Conservation (phyloP, 1,139 yeast genomes). For the Geotrichum histeridarum region DNA sequence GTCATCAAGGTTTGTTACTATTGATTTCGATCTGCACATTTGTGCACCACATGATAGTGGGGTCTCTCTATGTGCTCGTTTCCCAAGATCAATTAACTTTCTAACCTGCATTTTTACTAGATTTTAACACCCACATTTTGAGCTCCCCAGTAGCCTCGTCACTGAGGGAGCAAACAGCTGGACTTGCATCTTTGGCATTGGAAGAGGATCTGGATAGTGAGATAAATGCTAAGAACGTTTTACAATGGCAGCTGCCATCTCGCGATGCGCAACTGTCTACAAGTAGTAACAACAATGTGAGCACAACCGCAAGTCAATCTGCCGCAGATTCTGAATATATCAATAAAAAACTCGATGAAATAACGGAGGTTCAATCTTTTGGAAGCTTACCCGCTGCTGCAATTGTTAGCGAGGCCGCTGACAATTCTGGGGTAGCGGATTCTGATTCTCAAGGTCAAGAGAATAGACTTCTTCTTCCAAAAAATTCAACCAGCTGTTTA, state of each 20-base stretch:
- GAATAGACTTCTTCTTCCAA: too few relatives aligned
- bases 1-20: too few relatives aligned
- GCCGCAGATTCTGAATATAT: background rate
- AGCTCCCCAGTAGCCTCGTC: slow-evolving; percentile 27
- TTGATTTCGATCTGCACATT: too few relatives aligned
- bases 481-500: too few relatives aligned
- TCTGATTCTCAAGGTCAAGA: background rate
- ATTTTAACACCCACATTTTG: too few relatives aligned
- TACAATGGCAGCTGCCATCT: background rate
- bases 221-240: background rate
- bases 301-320: background rate
- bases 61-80: too few relatives aligned
- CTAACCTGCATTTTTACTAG: too few relatives aligned
- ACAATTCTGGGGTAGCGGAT: background rate
- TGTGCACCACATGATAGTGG: background rate
- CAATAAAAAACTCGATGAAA: background rate
- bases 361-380: background rate
- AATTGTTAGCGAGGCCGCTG: background rate
- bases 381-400: background rate
- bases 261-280: background rate
- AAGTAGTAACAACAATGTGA: background rate
- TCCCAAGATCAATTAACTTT: too few relatives aligned
- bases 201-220: slow-evolving; percentile 35
- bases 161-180: slow-evolving; percentile 61
- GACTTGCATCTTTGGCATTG: slow-evolving; percentile 55